These are phyloP conservation scores for Schoenoplectus tabernaemontani DNA, from an alignment of 202 grass and related monocot species.

Conservation along the genomic window DNA sequence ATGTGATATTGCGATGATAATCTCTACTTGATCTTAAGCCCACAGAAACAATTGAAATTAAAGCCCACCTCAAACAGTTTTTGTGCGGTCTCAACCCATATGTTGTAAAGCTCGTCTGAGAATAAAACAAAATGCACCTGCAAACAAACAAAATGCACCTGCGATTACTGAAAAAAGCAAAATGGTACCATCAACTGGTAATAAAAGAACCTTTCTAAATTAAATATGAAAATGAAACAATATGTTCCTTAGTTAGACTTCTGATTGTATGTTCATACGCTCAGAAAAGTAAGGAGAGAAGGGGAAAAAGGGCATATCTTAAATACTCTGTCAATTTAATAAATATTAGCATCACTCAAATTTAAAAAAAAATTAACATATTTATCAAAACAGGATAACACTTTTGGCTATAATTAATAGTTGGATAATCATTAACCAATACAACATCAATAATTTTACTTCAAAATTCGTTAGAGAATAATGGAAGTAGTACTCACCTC, in stretches of 20 bases:
- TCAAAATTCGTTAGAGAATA: background rate
- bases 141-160: background rate
- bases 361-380: background rate
- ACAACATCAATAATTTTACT: background rate
- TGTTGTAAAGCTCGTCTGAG: constrained; percentile 40
- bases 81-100: constrained; percentile 61
- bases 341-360: background rate
- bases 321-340: background rate
- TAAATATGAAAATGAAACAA: background rate
- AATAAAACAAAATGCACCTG: constrained; percentile 98
- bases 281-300: background rate
- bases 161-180: background rate
- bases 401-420: background rate
- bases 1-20: background rate
- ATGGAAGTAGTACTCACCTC: constrained; percentile 32
- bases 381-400: background rate
- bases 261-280: background rate
- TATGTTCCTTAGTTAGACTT: background rate
- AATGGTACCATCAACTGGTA: too few relatives aligned
- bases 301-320: too few relatives aligned
- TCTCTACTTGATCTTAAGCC: background rate
- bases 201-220: background rate
- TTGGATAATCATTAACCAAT: background rate
- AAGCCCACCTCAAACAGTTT: constrained; percentile 35
- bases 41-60: background rate